Base-by-base conservation (phyloP, 1,139 yeast genomes). In the Kodamaea ohmeri region DNA sequence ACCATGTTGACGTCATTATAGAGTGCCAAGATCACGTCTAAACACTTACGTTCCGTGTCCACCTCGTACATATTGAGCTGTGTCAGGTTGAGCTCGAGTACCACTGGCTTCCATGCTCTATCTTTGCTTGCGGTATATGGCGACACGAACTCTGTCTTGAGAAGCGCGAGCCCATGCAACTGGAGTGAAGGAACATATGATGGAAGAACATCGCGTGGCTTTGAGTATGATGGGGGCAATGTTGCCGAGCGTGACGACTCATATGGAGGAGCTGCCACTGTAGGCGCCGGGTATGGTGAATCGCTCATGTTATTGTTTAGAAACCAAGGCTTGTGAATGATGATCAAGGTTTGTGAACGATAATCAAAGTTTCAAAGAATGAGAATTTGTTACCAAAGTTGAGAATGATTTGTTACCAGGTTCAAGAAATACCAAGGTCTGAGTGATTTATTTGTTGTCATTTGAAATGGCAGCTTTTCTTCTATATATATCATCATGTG, bases 31-130 rank as follows among this genome's bases (percentile, higher is more conserved):
- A 71, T 49, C n/a, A 61, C 43, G n/a, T 55, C 55, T 14, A 42
- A 41, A n/a, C 61, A 41, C 34, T 51, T 46, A 27, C 52, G 56
- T 6, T 56, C 60, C 9, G 54, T 51, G n/a, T 53, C 51, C 15
- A 70, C 41, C 18, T 56, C 56, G 45, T 71, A 69, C 14, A 80
- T 42, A 36, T 68, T 68, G 36, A 80, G 61, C 51, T 76, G 81
- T 14, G 83, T 80, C 43, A 78, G 76, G 55, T 78, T 76, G 38
- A 80, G 56, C 44, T 73, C 80, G n/a, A 76, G 55, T 33, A 73
- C 52, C 29, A 73, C 77, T 0, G 74, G 71, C 37, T 58, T 58
- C 83, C 83, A 78, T 15, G 50, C 40, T 20, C 66, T 40, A 18
- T 50, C 51, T 6, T 56, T 51, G 46, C 61, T 61, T 40, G 50